phyloP scores from a whole-genome alignment of 2,329 filamentous ascomycete species.

The Colletotrichum spinosum region DNA sequence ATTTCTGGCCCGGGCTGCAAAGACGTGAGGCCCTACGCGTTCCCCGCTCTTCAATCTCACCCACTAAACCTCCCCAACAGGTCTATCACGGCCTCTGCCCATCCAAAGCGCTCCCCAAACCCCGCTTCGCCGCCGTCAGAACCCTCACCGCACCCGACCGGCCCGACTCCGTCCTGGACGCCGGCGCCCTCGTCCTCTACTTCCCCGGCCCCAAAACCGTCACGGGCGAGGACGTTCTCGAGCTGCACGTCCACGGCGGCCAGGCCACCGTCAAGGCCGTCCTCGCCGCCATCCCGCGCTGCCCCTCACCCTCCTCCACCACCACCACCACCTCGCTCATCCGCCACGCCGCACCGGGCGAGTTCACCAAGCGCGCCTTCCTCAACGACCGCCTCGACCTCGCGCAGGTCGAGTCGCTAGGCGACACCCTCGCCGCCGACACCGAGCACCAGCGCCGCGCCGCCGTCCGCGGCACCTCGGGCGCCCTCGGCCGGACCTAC shows the following conservation, averaged over 20 bases:
- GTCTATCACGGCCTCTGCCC: slow-evolving; percentile 66
- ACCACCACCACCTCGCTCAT: slow-evolving; percentile 52
- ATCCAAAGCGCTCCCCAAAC: slow-evolving; percentile 54
- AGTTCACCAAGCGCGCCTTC: slow-evolving; percentile 95
- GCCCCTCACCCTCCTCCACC: slow-evolving; percentile 39
- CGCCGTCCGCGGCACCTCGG: slow-evolving; percentile 82
- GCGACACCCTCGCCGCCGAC: slow-evolving; percentile 73
- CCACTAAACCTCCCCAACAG: slow-evolving; percentile 44
- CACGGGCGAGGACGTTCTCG: slow-evolving; percentile 92
- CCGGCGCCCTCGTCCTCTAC: slow-evolving; percentile 82
- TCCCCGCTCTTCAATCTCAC: neutral
- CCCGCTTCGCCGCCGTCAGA: slow-evolving; percentile 76
- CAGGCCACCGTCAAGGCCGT: slow-evolving; percentile 90
- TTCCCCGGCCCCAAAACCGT: slow-evolving; percentile 86
- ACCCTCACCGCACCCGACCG: slow-evolving; percentile 69
- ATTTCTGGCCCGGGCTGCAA: slow-evolving; percentile 84
- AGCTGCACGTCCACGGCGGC: slow-evolving; percentile 95
- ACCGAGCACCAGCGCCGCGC: slow-evolving; percentile 94
- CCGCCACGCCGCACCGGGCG: slow-evolving; percentile 92
- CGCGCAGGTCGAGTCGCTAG: slow-evolving; percentile 80
- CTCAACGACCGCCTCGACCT: slow-evolving; percentile 87
- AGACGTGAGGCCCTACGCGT: slow-evolving; percentile 59
- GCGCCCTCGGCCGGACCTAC: slow-evolving; percentile 78
- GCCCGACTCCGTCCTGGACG: slow-evolving; percentile 73
- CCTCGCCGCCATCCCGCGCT: slow-evolving; percentile 77